These are phyloP conservation scores for Coemansia sp. DNA, from an alignment of 192 early-diverging fungal genomes.

Conservation along the genomic window DNA sequence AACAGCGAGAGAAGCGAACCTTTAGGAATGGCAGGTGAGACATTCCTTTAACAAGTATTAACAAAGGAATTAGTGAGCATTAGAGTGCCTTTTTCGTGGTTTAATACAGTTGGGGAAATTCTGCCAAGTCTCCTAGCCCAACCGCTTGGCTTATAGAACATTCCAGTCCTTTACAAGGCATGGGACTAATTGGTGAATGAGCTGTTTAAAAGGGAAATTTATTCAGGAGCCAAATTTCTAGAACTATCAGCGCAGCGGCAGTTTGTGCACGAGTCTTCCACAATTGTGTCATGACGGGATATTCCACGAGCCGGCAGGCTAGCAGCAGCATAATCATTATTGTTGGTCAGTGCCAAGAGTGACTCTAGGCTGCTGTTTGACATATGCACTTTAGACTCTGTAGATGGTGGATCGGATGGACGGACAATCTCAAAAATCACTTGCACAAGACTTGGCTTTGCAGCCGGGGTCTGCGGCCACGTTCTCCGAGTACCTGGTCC, in stretches of 20 bases:
- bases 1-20: background rate
- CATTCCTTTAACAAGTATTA: background rate
- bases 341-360: background rate
- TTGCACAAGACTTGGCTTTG: background rate
- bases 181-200: background rate
- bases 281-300: constrained; percentile 10
- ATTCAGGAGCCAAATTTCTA: background rate
- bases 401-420: background rate
- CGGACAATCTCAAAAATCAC: background rate
- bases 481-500: background rate
- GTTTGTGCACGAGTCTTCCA: background rate
- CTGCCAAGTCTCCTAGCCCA: too few relatives aligned
- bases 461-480: background rate
- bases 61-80: too few relatives aligned
- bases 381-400: background rate
- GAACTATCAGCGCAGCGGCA: background rate
- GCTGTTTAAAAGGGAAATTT: background rate
- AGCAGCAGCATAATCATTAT: background rate
- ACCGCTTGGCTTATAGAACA: too few relatives aligned
- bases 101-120: too few relatives aligned
- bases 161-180: background rate
- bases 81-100: too few relatives aligned
- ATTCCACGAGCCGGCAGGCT: background rate
- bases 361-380: constrained; percentile 1
- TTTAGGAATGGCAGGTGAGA: background rate